phyloP scores from a whole-genome alignment of 2,329 filamentous ascomycete species.

The Penicillium sp. region DNA sequence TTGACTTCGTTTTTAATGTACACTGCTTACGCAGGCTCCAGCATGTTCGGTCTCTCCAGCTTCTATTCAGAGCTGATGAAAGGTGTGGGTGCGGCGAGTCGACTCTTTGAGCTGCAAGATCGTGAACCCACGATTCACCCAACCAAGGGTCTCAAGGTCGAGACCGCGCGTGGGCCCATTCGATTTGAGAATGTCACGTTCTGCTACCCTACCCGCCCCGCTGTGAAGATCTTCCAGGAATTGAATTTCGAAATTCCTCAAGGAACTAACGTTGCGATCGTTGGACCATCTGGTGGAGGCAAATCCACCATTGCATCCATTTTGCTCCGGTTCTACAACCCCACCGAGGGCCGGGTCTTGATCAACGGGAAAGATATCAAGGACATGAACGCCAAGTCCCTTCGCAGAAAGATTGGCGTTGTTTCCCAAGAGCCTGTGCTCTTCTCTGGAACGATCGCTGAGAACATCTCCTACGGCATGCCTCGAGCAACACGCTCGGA shows the following conservation, averaged over 20 bases:
- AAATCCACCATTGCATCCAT: constrained; percentile 96
- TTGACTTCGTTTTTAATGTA: constrained; percentile 98
- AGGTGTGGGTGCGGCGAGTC: constrained; percentile 92
- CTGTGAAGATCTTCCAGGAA: constrained; percentile 84
- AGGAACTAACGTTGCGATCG: constrained; percentile 92
- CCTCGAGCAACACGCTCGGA: constrained; percentile 74
- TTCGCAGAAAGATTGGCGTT: constrained; percentile 88
- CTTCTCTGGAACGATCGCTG: constrained; percentile 72
- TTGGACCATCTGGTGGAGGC: constrained; percentile 91
- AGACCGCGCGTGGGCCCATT: constrained; percentile 82
- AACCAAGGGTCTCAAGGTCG: constrained; percentile 75
- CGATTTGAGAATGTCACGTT: constrained; percentile 83
- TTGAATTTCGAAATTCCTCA: constrained; percentile 88
- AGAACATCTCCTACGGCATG: constrained; percentile 89
- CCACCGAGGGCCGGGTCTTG: constrained; percentile 70
- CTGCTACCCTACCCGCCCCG: constrained; percentile 88
- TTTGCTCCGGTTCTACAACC: constrained; percentile 85
- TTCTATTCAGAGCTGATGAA: constrained; percentile 99
- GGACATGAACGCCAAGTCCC: constrained; percentile 86
- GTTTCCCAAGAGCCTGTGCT: constrained; percentile 95
- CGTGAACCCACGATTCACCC: constrained; percentile 81
- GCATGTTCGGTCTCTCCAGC: constrained; percentile 86
- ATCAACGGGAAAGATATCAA: constrained; percentile 83
- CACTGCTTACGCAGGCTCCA: constrained; percentile 80
- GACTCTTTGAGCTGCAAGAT: constrained; percentile 93